A percentile compares a stretch with the other conserved stretches of the same genome.
Conservation (phyloP, 257 asterid genomes). For the Nicotiana tabacum region DNA sequence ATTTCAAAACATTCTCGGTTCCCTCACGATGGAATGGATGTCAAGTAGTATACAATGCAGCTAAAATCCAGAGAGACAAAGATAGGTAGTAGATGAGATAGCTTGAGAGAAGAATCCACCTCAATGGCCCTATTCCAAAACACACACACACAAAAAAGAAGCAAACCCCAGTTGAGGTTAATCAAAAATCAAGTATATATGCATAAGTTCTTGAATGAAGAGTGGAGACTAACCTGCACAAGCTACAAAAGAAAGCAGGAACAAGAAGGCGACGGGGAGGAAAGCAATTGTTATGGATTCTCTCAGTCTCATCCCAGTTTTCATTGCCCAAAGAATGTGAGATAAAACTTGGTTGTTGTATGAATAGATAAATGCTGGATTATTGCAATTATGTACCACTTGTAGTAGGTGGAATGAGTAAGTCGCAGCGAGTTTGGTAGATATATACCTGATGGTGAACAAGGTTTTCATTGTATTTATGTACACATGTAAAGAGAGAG, state of each 20-base stretch:
- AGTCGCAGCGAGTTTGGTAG: not conserved
- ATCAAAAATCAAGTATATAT: not conserved
- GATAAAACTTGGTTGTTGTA: not conserved
- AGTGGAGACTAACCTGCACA: constrained; percentile 5
- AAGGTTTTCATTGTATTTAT: not conserved
- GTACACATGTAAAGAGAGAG: not conserved
- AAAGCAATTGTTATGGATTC: not conserved
- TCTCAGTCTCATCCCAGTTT: not conserved
- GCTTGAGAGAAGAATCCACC: constrained; percentile 22
- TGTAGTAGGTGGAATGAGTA: not conserved
- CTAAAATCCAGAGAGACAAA: constrained; percentile 13
- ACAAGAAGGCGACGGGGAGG: not conserved
- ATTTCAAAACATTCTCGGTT: not conserved
- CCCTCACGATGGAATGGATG: not conserved
- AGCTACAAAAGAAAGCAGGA: constrained; percentile 13
- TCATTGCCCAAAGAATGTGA: not conserved
- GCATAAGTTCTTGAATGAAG: not conserved
- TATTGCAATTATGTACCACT: not conserved
- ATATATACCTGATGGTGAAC: not conserved
- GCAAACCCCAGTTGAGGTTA: not conserved
- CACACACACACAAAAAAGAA: not conserved
- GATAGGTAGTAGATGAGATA: constrained; percentile 16
- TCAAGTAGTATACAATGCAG: constrained; percentile 14
- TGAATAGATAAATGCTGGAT: not conserved
- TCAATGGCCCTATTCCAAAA: constrained; percentile 1